Evolutionary conservation across 2,329 filamentous ascomycete species (phyloP), one percentile per base, ranked within the genome.

Genomic region (Phaeomoniella chlamydospora): DNA sequence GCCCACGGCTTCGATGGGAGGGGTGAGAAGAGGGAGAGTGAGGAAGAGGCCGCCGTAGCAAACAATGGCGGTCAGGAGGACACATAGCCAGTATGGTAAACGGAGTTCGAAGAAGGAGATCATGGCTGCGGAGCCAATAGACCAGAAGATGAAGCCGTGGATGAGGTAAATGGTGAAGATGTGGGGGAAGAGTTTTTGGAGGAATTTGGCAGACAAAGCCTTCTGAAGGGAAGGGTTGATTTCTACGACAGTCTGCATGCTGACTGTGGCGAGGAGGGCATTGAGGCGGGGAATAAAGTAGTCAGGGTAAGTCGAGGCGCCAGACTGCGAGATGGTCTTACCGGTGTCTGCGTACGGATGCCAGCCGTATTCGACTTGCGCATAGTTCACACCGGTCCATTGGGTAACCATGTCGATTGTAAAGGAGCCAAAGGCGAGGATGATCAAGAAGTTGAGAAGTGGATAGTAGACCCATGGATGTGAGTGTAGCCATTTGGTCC

Each of bases 131-230:
- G 51, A 38, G 12, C 51, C 51, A 4, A 53, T 29, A 9, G 43
- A 42, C 51, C 51, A 54, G 39, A 53, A 54, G 13, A 54, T 43
- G 29, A 54, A 45, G 26, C 63, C 63, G 42, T 67, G 63, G 34
- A 65, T 51, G 5, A 67, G 55, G 42, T 67, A 67, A 37, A 67
- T 62, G 26, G 61, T 66, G 47, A 65, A 65, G 43, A 65, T 61
- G 44, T 67, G 63, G 4, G 62, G 63, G 46, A 65, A 65, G 13
- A 66, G 45, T 31, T 55, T 49, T 4, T 60, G 53, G 17, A 66
- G 50, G 15, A 57, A 33, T 15, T 51, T 55, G 3, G 53, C 47
- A 3, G 58, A 61, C 2, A 67, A 49, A 6, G 61, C 40, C 44
- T 54, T 59, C 42, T 67, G 64, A 1, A 61, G 42, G 35, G 48